Evolutionary conservation across 352 stramenopile genomes (phyloP), one percentile per base, ranked within the genome.

Genomic region (Phytopythium aichiense): DNA sequence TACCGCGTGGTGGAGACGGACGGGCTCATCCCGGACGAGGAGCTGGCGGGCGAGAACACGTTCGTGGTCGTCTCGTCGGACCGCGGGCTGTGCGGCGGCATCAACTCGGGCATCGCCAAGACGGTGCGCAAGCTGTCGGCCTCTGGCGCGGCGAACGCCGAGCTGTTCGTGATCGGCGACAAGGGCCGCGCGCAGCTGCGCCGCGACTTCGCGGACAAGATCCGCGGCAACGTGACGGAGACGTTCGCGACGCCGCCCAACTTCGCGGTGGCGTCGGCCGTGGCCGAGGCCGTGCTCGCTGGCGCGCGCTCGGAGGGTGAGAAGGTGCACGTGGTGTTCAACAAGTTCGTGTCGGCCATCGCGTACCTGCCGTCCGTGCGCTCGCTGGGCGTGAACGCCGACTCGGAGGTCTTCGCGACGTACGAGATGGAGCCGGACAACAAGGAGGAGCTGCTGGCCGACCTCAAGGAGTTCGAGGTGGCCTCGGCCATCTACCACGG

Each of bases 361-460:
- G 84, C 85, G 62, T 99, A 99, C 90, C 70, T 92, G 62, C 96
- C 97, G 68, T 93, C 86, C 63, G 92, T 98, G 73, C 85, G 85
- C 66, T 83, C 83, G 69, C 67, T 90, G 15, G 64, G 75, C 43
- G 74, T 95, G 50, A 66, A 82, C 63, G 65, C 67, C 0, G 68
- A 86, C 72, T 81, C 80, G 71, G 78, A 91, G 46, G 76, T 74
- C 45, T 90, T 94, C 55, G 78, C 95, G 52, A 77, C 88, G 55
- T 99, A 99, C 77, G 97, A 99, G 79, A 92, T 99, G 49, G 97
- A 99, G 76, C 94, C 96, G 15, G 97, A 99, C 74, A 98, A 92
- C 71, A 98, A 99, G 78, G 89, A 96, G 61, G 97, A 99, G 75
- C 85, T 98, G 57, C 87, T 99, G 37, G 74, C 79, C 38, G 97